Evolutionary conservation across 768 basidiomycete species (phyloP).

Genomic region (Vararia minispora): DNA sequence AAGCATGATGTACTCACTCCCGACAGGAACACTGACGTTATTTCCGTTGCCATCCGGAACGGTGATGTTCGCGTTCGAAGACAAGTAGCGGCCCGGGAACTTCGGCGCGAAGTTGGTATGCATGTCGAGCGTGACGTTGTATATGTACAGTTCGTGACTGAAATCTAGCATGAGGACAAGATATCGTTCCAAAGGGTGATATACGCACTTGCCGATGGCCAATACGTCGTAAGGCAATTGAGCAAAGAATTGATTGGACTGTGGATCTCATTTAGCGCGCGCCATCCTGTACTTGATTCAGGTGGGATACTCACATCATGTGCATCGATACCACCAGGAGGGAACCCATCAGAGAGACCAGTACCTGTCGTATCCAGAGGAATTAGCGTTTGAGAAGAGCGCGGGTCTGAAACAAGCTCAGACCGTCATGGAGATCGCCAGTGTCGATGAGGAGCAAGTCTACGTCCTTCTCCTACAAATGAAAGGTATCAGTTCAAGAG

Average conservation of each 20-base stretch:
- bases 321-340: conserved; percentile 55
- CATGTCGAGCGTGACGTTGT: conserved; percentile 57
- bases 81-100: conserved; percentile 61
- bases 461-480: conserved; percentile 45
- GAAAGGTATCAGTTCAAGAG: not conserved
- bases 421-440: conserved; percentile 66
- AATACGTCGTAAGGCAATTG: conserved; percentile 71
- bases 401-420: not conserved
- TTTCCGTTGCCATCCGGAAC: conserved; percentile 31
- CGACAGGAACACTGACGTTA: conserved; percentile 28
- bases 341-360: conserved; percentile 68
- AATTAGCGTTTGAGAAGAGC: conserved; percentile 6
- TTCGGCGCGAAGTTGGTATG: conserved; percentile 54
- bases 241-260: conserved; percentile 64
- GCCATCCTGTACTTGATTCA: no score
- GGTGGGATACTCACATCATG: conserved; percentile 38
- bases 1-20: conserved; percentile 22
- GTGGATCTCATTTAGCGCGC: not conserved
- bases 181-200: not conserved
- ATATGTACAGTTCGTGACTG: conserved; percentile 76
- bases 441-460: conserved; percentile 76
- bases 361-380: conserved; percentile 40
- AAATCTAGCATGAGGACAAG: not conserved
- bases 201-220: conserved; percentile 67
- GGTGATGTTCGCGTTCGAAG: conserved; percentile 81